Conservation (phyloP, 192 early-diverging fungal species). For the Coemansia sp. region DNA sequence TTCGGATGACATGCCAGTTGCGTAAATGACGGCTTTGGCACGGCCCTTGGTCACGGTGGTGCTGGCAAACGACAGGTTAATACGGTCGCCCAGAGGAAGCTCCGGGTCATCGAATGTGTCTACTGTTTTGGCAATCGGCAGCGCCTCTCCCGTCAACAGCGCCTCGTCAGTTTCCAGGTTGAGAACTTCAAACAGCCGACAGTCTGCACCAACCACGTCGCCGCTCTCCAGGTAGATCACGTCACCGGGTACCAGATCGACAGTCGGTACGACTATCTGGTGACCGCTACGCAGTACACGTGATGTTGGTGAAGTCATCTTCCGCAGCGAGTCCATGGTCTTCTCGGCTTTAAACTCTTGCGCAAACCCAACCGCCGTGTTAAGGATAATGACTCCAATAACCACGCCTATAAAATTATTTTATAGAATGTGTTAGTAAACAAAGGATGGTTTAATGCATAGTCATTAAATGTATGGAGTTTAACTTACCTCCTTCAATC, state of each 20-base stretch:
- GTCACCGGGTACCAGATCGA: slow-evolving; percentile 86
- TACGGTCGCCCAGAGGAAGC: slow-evolving; percentile 84
- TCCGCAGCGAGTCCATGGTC: slow-evolving; percentile 89
- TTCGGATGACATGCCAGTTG: slow-evolving; percentile 84
- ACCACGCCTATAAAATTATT: slow-evolving; percentile 61
- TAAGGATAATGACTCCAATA: slow-evolving; percentile 79
- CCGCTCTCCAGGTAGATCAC: slow-evolving; percentile 90
- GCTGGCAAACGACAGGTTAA: slow-evolving; percentile 87
- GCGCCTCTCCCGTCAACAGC: slow-evolving; percentile 86
- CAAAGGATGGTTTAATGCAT: too few relatives aligned
- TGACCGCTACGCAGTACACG: slow-evolving; percentile 83
- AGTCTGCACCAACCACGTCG: slow-evolving; percentile 91
- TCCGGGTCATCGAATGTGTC: slow-evolving; percentile 67
- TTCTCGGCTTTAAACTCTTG: slow-evolving; percentile 96
- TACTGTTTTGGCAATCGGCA: slow-evolving; percentile 74
- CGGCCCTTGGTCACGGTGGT: slow-evolving; percentile 88
- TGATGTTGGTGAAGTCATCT: slow-evolving; percentile 83
- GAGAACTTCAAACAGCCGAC: slow-evolving; percentile 77
- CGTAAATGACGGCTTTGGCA: slow-evolving; percentile 84
- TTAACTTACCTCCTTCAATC: slow-evolving; percentile 57
- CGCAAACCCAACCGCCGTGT: slow-evolving; percentile 87
- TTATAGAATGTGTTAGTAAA: slow-evolving; percentile 4
- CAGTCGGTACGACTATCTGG: slow-evolving; percentile 70
- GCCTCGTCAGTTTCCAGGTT: slow-evolving; percentile 93
- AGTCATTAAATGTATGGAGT: background rate